Percentiles rank a stretch among this genome's conserved stretches.
These are phyloP conservation scores for Tetramitus jugosus DNA, from an alignment of 208 protist species.

Conservation along the genomic window DNA sequence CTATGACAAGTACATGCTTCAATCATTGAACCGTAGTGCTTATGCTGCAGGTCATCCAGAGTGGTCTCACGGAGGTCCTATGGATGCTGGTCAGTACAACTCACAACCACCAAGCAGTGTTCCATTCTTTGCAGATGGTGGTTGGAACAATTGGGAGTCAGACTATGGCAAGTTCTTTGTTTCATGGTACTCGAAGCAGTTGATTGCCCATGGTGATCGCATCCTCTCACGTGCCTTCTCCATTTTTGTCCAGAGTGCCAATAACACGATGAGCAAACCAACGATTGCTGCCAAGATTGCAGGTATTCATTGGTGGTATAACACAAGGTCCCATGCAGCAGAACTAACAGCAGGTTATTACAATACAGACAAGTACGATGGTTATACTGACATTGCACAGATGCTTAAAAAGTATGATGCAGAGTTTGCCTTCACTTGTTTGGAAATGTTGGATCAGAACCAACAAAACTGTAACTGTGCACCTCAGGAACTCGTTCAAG, in stretches of 20 bases:
- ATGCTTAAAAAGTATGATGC: conserved; percentile 23
- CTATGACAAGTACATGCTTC: conserved; percentile 33
- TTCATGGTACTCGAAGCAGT: conserved; percentile 34
- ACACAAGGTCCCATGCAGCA: conserved; percentile 28
- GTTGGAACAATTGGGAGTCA: conserved; percentile 15
- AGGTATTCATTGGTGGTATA: conserved; percentile 44
- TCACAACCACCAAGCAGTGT: not conserved
- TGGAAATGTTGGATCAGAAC: conserved; percentile 41
- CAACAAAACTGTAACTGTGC: conserved; percentile 27
- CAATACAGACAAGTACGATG: conserved; percentile 25
- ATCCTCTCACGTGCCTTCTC: conserved; percentile 23
- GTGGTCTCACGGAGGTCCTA: conserved; percentile 24
- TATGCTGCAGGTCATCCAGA: not conserved
- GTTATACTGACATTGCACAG: conserved; percentile 28
- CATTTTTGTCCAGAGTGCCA: not conserved
- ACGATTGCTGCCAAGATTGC: conserved; percentile 38
- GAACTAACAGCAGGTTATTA: conserved; percentile 44
- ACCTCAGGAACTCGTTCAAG: conserved; percentile 33
- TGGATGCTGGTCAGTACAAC: conserved; percentile 28
- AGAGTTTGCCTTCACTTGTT: conserved; percentile 42
- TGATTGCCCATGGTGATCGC: conserved; percentile 32
- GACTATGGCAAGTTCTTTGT: conserved; percentile 41
- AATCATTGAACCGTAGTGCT: not conserved
- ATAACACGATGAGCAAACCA: too few species aligned
- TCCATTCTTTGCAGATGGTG: conserved; percentile 21